Base-by-base conservation (phyloP, 2,329 filamentous ascomycete genomes). In the Dothiorella sarmentorum region DNA sequence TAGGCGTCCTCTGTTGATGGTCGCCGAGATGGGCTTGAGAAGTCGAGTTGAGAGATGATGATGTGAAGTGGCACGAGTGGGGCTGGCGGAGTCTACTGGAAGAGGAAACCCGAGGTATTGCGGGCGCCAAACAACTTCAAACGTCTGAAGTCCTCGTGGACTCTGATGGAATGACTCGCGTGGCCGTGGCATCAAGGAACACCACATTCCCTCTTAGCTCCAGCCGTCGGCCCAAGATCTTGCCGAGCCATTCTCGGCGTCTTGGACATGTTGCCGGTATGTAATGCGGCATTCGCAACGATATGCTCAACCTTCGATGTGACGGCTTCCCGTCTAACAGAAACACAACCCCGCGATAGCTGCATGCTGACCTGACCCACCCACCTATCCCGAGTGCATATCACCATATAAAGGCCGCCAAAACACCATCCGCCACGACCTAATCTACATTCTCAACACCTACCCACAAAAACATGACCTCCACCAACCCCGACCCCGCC, bases 241-340 rank as follows among this genome's bases (percentile, higher is more conserved):
- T 44, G 42, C 42, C 42, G 42, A 43, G 24, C 22, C 6, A 4
- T 4, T 4, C 11, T 44, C 42, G 42, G 42, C 22, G 20, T 7
- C 13, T 22, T n/a, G 22, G 29, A 2, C 13, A 13, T n/a, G 33
- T 29, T 49, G 29, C 45, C 45, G 45, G 45, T n/a, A n/a, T n/a
- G n/a, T n/a, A n/a, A n/a, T n/a, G n/a, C n/a, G n/a, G n/a, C n/a
- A n/a, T n/a, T n/a, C n/a, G n/a, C n/a, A n/a, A n/a, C n/a, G n/a
- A n/a, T n/a, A n/a, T n/a, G n/a, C n/a, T n/a, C n/a, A n/a, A n/a
- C n/a, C n/a, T n/a, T 26, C 29, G 35, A 53, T 53, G 49, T 42
- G 49, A 53, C 49, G 49, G 49, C 49, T 9, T 17, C 33, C 49
- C 49, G 49, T 53, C 49, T 53, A 53, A 53, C 40, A 9, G 33